Conservation (phyloP, 2,329 filamentous ascomycete genomes). For the Zarea fungicola region DNA sequence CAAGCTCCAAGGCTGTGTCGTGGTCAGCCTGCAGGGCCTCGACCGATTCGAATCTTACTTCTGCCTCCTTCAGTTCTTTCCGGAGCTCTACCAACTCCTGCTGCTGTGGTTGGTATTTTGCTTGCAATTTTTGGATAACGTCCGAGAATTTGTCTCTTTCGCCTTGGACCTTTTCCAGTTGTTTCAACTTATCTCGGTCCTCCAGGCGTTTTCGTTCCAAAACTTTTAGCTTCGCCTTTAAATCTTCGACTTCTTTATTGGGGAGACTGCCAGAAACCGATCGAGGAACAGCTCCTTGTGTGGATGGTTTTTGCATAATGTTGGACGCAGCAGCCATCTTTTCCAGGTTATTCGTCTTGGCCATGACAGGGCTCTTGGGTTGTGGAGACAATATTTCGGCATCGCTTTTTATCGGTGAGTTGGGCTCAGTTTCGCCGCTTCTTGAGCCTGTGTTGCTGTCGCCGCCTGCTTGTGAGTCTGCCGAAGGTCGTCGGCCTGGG, state of each 20-base stretch:
- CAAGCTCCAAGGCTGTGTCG: constrained; percentile 79
- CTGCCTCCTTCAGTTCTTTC: constrained; percentile 71
- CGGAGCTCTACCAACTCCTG: constrained; percentile 73
- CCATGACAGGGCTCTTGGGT: constrained; percentile 44
- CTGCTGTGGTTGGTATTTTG: constrained; percentile 80
- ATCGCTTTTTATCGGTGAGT: constrained; percentile 47
- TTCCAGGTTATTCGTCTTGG: constrained; percentile 48
- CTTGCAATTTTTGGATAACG: constrained; percentile 86
- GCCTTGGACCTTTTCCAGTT: constrained; percentile 67
- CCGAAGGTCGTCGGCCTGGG: constrained; percentile 39
- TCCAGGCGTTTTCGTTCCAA: constrained; percentile 84
- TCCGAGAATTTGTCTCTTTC: constrained; percentile 74
- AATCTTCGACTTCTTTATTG: constrained; percentile 71
- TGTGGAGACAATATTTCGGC: constrained; percentile 45
- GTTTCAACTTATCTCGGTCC: constrained; percentile 78
- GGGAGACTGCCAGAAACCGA: constrained; percentile 45
- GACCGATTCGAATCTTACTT: constrained; percentile 60
- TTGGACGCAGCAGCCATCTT: constrained; percentile 40
- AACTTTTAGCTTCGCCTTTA: constrained; percentile 81
- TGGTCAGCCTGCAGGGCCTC: constrained; percentile 76
- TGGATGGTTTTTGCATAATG: constrained; percentile 27
- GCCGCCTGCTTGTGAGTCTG: constrained; percentile 40
- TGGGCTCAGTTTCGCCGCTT: constrained; percentile 17
- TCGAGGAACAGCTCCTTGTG: constrained; percentile 26
- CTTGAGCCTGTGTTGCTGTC: constrained; percentile 32